phyloP scores from a whole-genome alignment of 805 yeast genomes.

The Candida corydali region DNA sequence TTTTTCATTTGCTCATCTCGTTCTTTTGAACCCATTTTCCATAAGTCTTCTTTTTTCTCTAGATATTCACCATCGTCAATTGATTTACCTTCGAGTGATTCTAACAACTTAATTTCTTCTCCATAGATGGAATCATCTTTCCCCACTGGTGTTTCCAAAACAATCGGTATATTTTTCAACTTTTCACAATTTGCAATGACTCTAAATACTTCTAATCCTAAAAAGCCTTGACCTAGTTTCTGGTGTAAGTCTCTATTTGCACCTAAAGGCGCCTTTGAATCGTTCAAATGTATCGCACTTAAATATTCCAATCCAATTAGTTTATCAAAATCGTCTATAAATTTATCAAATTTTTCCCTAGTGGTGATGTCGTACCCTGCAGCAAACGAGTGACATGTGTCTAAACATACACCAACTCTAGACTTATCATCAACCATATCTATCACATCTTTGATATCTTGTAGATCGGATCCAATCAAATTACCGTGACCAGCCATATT shows the following conservation, averaged over 20 bases:
- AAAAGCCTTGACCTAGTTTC: slow-evolving; percentile 80
- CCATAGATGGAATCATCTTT: slow-evolving; percentile 67
- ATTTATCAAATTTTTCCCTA: slow-evolving; percentile 51
- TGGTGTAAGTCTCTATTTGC: slow-evolving; percentile 92
- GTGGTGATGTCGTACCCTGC: slow-evolving; percentile 89
- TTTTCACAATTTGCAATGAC: slow-evolving; percentile 65
- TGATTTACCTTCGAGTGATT: slow-evolving; percentile 66
- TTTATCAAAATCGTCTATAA: slow-evolving; percentile 75
- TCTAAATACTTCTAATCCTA: slow-evolving; percentile 83
- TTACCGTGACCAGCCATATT: slow-evolving; percentile 98
- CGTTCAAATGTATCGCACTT: slow-evolving; percentile 83
- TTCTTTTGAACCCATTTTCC: slow-evolving; percentile 59
- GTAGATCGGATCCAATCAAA: slow-evolving; percentile 75
- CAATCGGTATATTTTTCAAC: slow-evolving; percentile 65
- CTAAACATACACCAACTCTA: slow-evolving; percentile 93
- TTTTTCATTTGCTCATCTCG: slow-evolving; percentile 66
- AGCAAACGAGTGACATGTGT: slow-evolving; percentile 94
- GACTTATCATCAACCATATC: slow-evolving; percentile 72
- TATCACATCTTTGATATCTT: slow-evolving; percentile 74
- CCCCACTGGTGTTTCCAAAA: slow-evolving; percentile 82
- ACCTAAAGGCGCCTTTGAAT: slow-evolving; percentile 89
- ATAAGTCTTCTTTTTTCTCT: slow-evolving; percentile 46
- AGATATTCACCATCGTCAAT: slow-evolving; percentile 53
- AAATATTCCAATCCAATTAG: slow-evolving; percentile 72
- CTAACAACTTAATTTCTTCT: slow-evolving; percentile 75